phyloP scores from a whole-genome alignment of 495 filamentous ascomycete species.

The Pseudevernia furfuracea region DNA sequence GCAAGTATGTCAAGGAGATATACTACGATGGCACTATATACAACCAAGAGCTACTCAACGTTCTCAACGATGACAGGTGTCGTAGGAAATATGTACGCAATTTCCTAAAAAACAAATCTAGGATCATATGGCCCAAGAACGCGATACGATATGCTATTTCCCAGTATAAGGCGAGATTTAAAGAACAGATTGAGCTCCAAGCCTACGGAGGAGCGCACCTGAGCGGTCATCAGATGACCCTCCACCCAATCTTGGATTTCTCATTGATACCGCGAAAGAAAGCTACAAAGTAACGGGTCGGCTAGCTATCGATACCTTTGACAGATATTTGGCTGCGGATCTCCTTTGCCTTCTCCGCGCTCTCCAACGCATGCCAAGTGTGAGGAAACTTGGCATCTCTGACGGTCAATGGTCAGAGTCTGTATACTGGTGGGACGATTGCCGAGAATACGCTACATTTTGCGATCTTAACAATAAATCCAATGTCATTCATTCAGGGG shows the following conservation, averaged over 20 bases:
- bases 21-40: background rate
- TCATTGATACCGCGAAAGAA: background rate
- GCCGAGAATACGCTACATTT: background rate
- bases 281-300: background rate
- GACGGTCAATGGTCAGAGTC: background rate
- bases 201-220: background rate
- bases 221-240: background rate
- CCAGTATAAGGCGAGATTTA: background rate
- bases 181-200: background rate
- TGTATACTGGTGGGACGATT: background rate
- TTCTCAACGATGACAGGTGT: background rate
- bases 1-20: background rate
- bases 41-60: background rate
- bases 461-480: background rate
- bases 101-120: background rate
- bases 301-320: background rate
- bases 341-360: background rate
- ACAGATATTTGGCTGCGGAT: background rate
- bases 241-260: background rate
- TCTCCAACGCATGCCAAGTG: background rate
- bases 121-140: background rate
- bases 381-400: background rate
- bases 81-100: background rate
- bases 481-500: background rate
- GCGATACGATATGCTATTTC: background rate